A percentile compares a stretch with the other conserved stretches of the same genome.
phyloP scores from a whole-genome alignment of 2,329 filamentous ascomycete species.

The Claviceps purpurea region DNA sequence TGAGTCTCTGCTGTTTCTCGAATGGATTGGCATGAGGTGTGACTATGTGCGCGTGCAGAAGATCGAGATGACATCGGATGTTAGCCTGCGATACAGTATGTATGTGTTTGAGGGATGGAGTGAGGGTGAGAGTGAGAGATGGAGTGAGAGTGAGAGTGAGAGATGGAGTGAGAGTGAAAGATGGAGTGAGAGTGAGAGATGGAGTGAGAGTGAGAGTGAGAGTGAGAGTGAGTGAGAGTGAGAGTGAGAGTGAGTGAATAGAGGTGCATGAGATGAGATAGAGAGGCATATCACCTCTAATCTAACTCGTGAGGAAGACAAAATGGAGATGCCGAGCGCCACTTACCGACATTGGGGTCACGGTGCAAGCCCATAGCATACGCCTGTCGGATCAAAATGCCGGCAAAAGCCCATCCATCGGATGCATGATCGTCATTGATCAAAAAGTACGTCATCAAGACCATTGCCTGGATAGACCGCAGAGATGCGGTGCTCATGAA shows the following conservation, averaged over 20 bases:
- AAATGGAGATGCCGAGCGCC: not conserved
- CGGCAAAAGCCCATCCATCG: conserved; percentile 72
- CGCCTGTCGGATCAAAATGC: conserved; percentile 62
- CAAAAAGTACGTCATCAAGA: conserved; percentile 66
- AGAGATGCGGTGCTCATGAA: conserved; percentile 65
- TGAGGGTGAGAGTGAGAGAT: not conserved
- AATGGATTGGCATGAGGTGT: conserved; percentile 52
- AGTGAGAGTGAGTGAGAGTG: no score
- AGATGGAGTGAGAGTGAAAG: no score
- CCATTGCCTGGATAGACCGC: conserved; percentile 65
- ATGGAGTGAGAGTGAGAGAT: not conserved
- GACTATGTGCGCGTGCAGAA: conserved; percentile 24
- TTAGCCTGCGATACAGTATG: not conserved
- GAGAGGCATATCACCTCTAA: not conserved
- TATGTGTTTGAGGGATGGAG: not conserved
- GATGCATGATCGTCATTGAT: conserved; percentile 79
- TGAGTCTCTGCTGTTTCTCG: conserved; percentile 66
- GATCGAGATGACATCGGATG: not conserved
- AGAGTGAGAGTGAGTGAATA: no score
- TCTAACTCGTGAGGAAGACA: not conserved
- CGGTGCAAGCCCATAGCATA: conserved; percentile 74
- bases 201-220: no score
- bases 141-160: not conserved
- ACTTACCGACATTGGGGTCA: conserved; percentile 56
- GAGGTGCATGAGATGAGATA: no score